These are phyloP conservation scores for Xylaria acuta DNA, from an alignment of 495 filamentous ascomycete species.

Conservation along the genomic window DNA sequence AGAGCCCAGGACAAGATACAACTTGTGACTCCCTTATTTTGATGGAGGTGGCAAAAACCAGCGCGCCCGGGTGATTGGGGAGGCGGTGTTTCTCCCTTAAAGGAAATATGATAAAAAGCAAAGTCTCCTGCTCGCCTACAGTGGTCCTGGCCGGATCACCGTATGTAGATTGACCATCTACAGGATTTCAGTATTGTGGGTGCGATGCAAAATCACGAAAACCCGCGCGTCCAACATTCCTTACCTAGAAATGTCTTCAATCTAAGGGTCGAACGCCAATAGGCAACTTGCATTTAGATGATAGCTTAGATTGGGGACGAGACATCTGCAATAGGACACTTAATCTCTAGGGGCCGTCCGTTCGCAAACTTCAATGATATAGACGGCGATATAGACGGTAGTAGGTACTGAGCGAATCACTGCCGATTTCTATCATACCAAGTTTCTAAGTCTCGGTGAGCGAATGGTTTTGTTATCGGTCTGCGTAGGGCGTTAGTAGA, in stretches of 20 bases:
- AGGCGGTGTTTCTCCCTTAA: no score
- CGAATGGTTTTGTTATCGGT: background rate
- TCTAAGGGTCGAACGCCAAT: background rate
- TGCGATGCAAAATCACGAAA: no score
- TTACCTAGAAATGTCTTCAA: background rate
- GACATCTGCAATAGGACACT: background rate
- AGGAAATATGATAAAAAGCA: no score
- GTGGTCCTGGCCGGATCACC: background rate
- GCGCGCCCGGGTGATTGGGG: no score
- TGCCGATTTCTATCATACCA: background rate
- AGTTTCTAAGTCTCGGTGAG: background rate
- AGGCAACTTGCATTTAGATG: background rate
- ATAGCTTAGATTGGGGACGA: no score
- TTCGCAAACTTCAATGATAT: background rate
- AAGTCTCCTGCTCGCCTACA: background rate
- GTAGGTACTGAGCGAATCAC: background rate
- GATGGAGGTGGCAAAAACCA: background rate
- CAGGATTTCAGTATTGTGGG: no score
- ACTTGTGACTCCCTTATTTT: background rate
- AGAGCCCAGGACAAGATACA: background rate
- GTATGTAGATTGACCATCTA: background rate
- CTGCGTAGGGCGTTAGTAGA: background rate
- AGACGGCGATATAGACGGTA: background rate
- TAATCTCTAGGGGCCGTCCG: background rate
- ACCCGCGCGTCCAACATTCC: no score